These are phyloP conservation scores for Noccaea bulbosa DNA, from an alignment of 345 rosid genomes.

Conservation along the genomic window DNA sequence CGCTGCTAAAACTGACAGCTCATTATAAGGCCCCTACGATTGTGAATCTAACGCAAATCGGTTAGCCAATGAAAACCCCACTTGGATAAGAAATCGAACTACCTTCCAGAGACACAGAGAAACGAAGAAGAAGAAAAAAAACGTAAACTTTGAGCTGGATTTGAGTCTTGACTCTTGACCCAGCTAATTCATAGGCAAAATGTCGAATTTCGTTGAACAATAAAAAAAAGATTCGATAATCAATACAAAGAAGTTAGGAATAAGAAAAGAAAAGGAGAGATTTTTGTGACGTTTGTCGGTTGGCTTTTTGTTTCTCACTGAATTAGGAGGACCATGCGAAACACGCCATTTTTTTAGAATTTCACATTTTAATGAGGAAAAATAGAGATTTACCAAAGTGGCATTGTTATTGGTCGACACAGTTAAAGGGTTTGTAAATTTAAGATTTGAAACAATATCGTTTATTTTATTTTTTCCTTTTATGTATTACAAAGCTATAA, in stretches of 20 bases:
- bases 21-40: conserved; percentile 2
- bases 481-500: no score
- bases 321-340: conserved; percentile 4
- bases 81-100: conserved; percentile 18
- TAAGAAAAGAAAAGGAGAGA: not conserved
- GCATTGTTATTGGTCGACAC: no score
- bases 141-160: conserved; percentile 24
- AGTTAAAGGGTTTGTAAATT: no score
- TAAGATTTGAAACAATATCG: no score
- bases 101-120: not conserved
- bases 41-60: not conserved
- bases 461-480: no score
- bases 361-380: no score
- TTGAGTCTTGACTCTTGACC: conserved; percentile 4
- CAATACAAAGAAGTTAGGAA: not conserved
- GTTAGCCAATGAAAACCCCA: conserved; percentile 1
- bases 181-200: not conserved
- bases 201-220: conserved; percentile 22
- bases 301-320: not conserved
- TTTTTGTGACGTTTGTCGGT: conserved; percentile 13
- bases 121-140: not conserved
- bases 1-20: conserved; percentile 15
- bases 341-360: not conserved
- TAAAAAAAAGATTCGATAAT: not conserved
- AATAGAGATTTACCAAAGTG: no score